Base-by-base conservation (phyloP, 2,329 filamentous ascomycete genomes). In the Triangularia verruculosa region DNA sequence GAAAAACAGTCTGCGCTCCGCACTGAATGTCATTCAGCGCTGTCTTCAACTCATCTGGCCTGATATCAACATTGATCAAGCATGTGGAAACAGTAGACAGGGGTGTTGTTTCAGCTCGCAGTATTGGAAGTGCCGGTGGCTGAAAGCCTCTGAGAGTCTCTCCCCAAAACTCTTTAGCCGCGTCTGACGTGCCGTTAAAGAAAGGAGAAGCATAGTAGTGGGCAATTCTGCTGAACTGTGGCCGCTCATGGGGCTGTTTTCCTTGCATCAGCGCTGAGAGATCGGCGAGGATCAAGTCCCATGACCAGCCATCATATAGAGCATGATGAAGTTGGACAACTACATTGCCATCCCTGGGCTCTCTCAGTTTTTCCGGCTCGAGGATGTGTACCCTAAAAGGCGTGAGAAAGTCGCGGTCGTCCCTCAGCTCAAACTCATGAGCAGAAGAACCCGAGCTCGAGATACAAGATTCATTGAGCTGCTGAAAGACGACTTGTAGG, bases 301-400 rank as follows among this genome's bases (percentile, higher is more conserved):
- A 83, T 0, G 92, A 93, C 93, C 93, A 97, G n/a, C 93, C 93
- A 74, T 97, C 93, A 72, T 96, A 97, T 0, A 96, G 74, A 0
- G 91, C 87, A 75, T 97, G 93, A 72, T 96, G 93, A 0, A 96
- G 79, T 12, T 89, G 81, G 53, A 91, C 60, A 11, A 84, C 75
- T 64, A 73, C 74, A 3, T 78, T 69, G 15, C 25, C 25, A 24
- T 54, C 51, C 25, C 2, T 56, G 67, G 62, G 4, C 72, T 57
- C 17, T 68, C 17, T 7, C 59, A 30, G 12, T 69, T 69, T 8
- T 39, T n/a, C 4, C 3, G 30, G 2, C 4, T 63, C 12, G 53
- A 25, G 63, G 1, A 93, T 75, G 64, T 91, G 83, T n/a, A 92
- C 76, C 15, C 74, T 76, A 13, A 93, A 78, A 0, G 92, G 91